Evolutionary conservation across 2,329 filamentous ascomycete species (phyloP).

Genomic region (Phyllosticta capitalensis): DNA sequence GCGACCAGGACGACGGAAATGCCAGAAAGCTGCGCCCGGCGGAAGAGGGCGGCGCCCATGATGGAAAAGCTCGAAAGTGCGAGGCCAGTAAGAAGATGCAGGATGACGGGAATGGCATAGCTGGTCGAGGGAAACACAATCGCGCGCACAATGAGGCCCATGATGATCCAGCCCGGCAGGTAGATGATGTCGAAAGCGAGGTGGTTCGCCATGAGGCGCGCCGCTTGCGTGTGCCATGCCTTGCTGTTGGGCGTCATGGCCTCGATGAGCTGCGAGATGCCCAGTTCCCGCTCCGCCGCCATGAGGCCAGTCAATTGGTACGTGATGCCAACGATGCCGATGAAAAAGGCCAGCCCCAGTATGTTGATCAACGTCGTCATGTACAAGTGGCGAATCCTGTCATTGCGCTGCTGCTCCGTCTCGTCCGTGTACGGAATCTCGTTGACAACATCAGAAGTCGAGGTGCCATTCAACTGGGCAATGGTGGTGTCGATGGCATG

Average conservation of each 20-base stretch:
- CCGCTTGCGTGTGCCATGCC: conserved; percentile 67
- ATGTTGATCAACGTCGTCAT: conserved; percentile 66
- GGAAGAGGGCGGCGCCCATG: conserved; percentile 74
- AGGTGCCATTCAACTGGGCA: conserved; percentile 41
- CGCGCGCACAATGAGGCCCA: conserved; percentile 57
- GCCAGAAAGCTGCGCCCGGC: conserved; percentile 77
- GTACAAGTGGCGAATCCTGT: conserved; percentile 58
- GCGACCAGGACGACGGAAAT: conserved; percentile 66
- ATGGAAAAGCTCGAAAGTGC: conserved; percentile 72
- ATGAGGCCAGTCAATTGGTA: conserved; percentile 84
- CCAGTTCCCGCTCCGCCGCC: conserved; percentile 74
- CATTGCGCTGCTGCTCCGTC: conserved; percentile 56
- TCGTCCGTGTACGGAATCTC: conserved; percentile 70
- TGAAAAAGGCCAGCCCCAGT: conserved; percentile 68
- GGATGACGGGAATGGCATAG: conserved; percentile 40
- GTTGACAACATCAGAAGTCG: conserved; percentile 31
- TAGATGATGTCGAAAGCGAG: conserved; percentile 74
- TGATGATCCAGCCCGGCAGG: conserved; percentile 71
- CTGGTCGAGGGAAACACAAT: conserved; percentile 42
- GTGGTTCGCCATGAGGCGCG: conserved; percentile 70
- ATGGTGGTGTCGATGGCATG: conserved; percentile 69
- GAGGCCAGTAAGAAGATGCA: conserved; percentile 67
- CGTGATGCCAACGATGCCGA: conserved; percentile 68
- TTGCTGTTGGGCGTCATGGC: conserved; percentile 76
- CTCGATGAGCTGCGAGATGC: conserved; percentile 82